Evolutionary conservation across 495 filamentous ascomycete species (phyloP).

Genomic region (Penicillium cosmopolitanum): DNA sequence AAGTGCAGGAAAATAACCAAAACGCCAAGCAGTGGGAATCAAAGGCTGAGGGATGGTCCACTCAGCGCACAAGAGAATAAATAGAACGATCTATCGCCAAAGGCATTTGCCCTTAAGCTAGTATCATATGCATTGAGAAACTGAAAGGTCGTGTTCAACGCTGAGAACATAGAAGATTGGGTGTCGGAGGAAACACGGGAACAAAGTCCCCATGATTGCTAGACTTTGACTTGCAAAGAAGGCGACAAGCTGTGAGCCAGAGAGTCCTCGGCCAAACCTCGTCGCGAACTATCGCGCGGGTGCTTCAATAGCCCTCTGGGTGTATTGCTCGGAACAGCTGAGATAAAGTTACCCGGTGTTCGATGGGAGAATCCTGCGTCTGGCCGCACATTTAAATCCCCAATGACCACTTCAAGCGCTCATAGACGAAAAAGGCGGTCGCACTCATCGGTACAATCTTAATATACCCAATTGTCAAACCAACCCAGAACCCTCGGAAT

Average conservation of each 20-base stretch:
- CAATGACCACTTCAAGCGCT: constrained; percentile 74
- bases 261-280: too few species aligned
- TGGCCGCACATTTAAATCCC: constrained; percentile 59
- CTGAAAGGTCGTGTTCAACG: background rate
- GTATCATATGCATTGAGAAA: constrained; percentile 9
- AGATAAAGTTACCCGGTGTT: too few species aligned
- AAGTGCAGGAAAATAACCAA: background rate
- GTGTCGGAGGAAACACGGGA: too few species aligned
- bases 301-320: too few species aligned
- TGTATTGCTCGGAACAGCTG: too few species aligned
- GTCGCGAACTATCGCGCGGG: too few species aligned
- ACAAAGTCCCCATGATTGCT: too few species aligned
- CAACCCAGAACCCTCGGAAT: constrained; percentile 85
- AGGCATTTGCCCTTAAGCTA: background rate
- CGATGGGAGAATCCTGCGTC: background rate
- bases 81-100: constrained; percentile 17
- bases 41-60: constrained; percentile 12
- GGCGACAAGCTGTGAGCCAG: background rate
- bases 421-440: constrained; percentile 77
- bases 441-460: constrained; percentile 94
- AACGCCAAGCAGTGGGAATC: constrained; percentile 31
- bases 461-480: constrained; percentile 89
- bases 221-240: background rate
- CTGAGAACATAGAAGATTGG: too few species aligned
- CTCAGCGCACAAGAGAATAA: constrained; percentile 4